Base-by-base conservation (phyloP, 495 filamentous ascomycete genomes). In the Talaromyces wortmannii region DNA sequence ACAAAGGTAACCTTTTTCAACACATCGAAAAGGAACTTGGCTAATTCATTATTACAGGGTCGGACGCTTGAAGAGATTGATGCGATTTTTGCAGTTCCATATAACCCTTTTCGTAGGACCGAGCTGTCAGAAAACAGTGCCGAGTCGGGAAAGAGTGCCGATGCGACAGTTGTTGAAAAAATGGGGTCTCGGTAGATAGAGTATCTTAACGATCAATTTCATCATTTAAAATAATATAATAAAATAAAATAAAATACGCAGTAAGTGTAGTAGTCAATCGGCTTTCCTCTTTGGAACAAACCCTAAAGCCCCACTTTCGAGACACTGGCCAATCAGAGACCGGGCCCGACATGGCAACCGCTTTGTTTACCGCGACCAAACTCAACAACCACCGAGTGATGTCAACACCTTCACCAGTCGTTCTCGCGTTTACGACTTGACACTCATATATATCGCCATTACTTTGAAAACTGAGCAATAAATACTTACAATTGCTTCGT, bases 121-220 rank as follows among this genome's bases (percentile, higher is more conserved):
- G 48, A 15, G n/a, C 53, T 29, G 16, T 56, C 61, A 51, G 87
- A 86, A 63, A 87, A 86, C 16, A 82, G 72, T 5, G 87, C 83
- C 23, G 23, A 23, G 23, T 23, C 23, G 23, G 23, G 23, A 23
- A 23, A 23, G 23, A 23, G 23, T 23, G 23, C 23, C 23, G 23
- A 4, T 23, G 23, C 23, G 4, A 23, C 1, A 23, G 23, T 23
- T 23, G 23, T 23, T 23, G 23, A 23, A 23, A 23, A 4, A 4
- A 23, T 4, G 23, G 23, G 23, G 23, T 23, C 23, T 23, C 23
- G 23, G 23, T 23, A 23, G 4, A 23, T 23, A 23, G 23, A 23
- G 23, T 23, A 23, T 23, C 23, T 1, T 23, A 4, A 23, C 23
- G 23, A 23, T 23, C 1, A 23, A 23, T 23, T 23, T 4, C 23